Evolutionary conservation across 148 eudicot species (phyloP), one percentile per base, ranked within the genome.

Genomic region (Diospyros kaki): DNA sequence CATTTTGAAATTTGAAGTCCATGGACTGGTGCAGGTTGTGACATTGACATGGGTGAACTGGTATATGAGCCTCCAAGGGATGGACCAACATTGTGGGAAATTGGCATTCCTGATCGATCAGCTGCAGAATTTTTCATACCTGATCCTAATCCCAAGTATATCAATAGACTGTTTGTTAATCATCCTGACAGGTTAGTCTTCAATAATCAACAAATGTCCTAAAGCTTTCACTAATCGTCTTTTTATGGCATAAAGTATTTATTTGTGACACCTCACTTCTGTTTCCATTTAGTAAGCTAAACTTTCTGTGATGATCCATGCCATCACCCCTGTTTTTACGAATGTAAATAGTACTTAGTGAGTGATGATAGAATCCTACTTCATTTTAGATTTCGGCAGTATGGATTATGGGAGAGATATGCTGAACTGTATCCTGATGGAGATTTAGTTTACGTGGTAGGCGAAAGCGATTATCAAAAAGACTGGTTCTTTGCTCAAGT

Each of bases 401-500:
- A 93, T 78, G 98, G 97, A 64, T 75, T 93, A 64, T 93, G 98
- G 98, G 93, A 91, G 28, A 80, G 90, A 75, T 93, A 93, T 68
- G 59, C 92, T 2, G 98, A 93, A 39, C 66, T 91, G 52, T 88
- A 93, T 77, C 93, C 98, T 2, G 52, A 84, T 66, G 81, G 72
- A 45, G 98, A 93, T 79, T 81, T 93, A 53, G 85, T 87, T 42
- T 93, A 81, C 79, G 91, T 84, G 1, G 72, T 93, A 64, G 93
- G 90, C 9, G 81, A 73, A 13, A 90, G 96, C 58, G 84, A 89
- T 73, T 88, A 84, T 73, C 66, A 74, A 63, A 88, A 79, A 71
- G 96, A 93, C 75, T 93, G 98, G 98, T 93, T 93, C 81, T 93
- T 84, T 81, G 91, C 97, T 81, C 98, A 93, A 76, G 92, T 89